phyloP scores from a whole-genome alignment of 768 basidiomycete genomes.

The Trametes villosa region DNA sequence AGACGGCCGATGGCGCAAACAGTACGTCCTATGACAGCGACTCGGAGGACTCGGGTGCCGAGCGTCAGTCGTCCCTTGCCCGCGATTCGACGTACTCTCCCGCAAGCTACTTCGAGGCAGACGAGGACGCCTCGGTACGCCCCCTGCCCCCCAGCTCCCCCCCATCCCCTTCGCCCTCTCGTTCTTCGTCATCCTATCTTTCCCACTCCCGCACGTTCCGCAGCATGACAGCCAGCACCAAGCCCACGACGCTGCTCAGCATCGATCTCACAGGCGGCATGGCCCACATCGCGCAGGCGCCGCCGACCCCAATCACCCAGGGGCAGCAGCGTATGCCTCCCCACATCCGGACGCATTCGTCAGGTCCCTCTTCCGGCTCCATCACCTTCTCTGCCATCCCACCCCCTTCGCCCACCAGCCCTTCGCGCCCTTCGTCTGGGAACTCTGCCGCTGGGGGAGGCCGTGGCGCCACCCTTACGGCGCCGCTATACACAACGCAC shows the following conservation, averaged over 20 bases:
- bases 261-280: constrained; percentile 84
- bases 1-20: constrained; percentile 51
- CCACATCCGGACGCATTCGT: constrained; percentile 66
- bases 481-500: constrained; percentile 87
- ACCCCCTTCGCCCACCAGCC: constrained; percentile 42
- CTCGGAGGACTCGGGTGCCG: constrained; percentile 55
- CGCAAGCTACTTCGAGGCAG: constrained; percentile 76
- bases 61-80: constrained; percentile 61
- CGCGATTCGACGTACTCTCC: constrained; percentile 84
- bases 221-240: constrained; percentile 86
- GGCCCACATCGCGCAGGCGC: constrained; percentile 91
- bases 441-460: constrained; percentile 30
- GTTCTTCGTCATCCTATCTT: constrained; percentile 81
- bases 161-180: constrained; percentile 84
- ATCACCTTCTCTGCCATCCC: constrained; percentile 78
- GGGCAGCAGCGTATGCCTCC: constrained; percentile 55
- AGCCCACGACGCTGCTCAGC: constrained; percentile 93
- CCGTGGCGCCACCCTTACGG: constrained; percentile 56
- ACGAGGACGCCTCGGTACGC: constrained; percentile 92
- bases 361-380: constrained; percentile 58
- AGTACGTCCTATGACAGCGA: constrained; percentile 42
- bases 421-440: constrained; percentile 48
- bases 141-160: constrained; percentile 89
- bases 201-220: constrained; percentile 82
- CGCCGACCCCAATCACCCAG: constrained; percentile 59